Evolutionary conservation across 257 asterid species (phyloP).

Genomic region (Solanum pinnatisectum): DNA sequence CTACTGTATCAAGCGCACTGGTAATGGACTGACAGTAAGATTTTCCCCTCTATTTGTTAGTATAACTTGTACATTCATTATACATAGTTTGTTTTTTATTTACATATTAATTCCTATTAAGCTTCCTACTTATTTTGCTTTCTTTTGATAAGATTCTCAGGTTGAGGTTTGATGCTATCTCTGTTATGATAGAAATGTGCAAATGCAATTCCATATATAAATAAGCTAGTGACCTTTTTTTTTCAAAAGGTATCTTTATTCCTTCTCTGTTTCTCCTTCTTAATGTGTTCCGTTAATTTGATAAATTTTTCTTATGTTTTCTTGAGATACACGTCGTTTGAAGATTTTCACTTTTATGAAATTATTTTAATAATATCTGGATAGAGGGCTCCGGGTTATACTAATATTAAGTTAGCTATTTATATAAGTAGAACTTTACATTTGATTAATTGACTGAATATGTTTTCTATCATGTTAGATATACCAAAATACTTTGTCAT

Average conservation of each 20-base stretch:
- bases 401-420: neutral
- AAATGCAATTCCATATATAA: neutral
- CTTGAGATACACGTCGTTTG: no score
- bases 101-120: neutral
- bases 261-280: neutral
- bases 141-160: no score
- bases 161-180: neutral
- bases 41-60: neutral
- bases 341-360: no score
- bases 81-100: no score
- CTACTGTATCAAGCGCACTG: neutral
- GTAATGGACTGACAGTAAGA: neutral
- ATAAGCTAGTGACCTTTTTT: neutral
- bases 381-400: neutral
- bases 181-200: neutral
- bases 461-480: neutral
- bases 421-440: neutral
- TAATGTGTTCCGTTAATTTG: neutral
- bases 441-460: neutral
- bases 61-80: neutral
- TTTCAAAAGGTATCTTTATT: neutral
- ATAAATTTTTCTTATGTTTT: neutral
- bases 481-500: neutral
- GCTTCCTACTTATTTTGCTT: neutral
- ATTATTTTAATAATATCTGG: neutral